phyloP scores from a whole-genome alignment of 2,329 filamentous ascomycete genomes.

The Colletotrichum sp. region DNA sequence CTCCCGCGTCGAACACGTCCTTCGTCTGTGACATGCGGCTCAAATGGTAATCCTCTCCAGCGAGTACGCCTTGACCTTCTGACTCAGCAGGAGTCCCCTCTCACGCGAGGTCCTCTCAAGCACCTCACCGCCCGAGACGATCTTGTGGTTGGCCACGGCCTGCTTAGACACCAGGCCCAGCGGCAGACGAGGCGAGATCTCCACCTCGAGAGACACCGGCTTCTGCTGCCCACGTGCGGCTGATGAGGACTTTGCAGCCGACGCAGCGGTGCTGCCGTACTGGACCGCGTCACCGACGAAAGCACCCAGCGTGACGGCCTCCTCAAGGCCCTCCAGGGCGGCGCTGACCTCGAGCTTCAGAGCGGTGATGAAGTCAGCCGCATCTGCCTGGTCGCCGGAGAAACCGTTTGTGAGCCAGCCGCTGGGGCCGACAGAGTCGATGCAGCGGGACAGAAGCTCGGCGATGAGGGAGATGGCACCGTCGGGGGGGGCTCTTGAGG shows the following conservation, averaged over 20 bases:
- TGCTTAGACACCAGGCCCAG: conserved; percentile 71
- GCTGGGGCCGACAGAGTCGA: conserved; percentile 76
- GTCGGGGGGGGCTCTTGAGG: conserved; percentile 58
- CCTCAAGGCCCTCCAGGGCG: conserved; percentile 74
- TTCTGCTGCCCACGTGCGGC: conserved; percentile 33
- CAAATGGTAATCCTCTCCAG: conserved; percentile 78
- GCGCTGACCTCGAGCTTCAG: conserved; percentile 73
- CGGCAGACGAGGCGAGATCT: conserved; percentile 64
- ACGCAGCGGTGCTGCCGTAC: conserved; percentile 51
- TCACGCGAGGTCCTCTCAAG: conserved; percentile 73
- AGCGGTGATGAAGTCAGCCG: conserved; percentile 67
- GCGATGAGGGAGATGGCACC: conserved; percentile 74
- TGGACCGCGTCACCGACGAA: conserved; percentile 70
- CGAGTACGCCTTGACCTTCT: conserved; percentile 82
- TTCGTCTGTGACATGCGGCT: conserved; percentile 24
- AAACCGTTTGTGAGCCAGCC: conserved; percentile 73
- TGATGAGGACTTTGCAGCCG: conserved; percentile 23
- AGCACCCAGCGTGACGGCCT: conserved; percentile 68
- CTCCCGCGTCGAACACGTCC: not conserved
- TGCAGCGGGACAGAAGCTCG: conserved; percentile 72
- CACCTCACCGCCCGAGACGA: conserved; percentile 73
- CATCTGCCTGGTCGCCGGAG: conserved; percentile 55
- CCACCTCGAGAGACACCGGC: conserved; percentile 50
- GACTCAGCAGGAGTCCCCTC: conserved; percentile 77
- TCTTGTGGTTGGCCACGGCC: conserved; percentile 58